phyloP scores from a whole-genome alignment of 1,139 yeast genomes.

The Suhomyces choctaworum region DNA sequence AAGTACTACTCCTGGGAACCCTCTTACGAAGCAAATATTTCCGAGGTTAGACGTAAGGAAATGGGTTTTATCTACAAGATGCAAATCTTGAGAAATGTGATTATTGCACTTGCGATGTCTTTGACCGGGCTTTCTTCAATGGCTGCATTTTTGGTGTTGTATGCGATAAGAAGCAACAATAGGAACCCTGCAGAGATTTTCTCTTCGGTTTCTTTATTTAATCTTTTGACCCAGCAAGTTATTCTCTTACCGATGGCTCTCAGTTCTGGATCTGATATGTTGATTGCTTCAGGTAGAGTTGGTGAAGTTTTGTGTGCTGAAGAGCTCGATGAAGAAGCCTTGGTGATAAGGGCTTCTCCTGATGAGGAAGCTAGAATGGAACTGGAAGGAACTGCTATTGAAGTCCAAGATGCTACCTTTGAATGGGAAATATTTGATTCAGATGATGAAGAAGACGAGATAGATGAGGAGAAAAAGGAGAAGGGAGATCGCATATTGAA shows the following conservation, averaged over 20 bases:
- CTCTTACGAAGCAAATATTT: conserved; percentile 51
- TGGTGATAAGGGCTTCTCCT: conserved; percentile 19
- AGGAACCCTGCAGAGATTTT: conserved; percentile 70
- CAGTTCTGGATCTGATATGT: conserved; percentile 69
- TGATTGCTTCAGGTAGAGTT: conserved; percentile 60
- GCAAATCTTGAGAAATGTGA: conserved; percentile 57
- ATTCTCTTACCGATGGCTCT: conserved; percentile 72
- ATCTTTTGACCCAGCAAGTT: conserved; percentile 50
- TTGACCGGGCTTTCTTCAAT: conserved; percentile 69
- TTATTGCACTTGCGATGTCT: conserved; percentile 58
- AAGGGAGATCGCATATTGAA: background rate
- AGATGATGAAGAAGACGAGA: conserved; percentile 17
- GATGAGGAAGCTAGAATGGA: conserved; percentile 18
- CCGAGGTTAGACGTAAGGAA: conserved; percentile 49
- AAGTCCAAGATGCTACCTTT: conserved; percentile 41
- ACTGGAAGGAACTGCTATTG: conserved; percentile 15
- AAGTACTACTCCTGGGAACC: conserved; percentile 72
- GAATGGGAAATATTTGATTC: conserved; percentile 61
- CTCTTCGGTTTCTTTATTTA: conserved; percentile 76
- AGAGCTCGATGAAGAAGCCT: conserved; percentile 25
- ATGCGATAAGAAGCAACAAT: conserved; percentile 43
- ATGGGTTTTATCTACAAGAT: conserved; percentile 48
- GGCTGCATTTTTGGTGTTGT: conserved; percentile 70
- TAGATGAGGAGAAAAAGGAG: conserved; percentile 12
- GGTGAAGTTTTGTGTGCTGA: conserved; percentile 49